Evolutionary conservation across 2,329 filamentous ascomycete genomes (phyloP).

Genomic region (Phyllosticta citribraziliensis): DNA sequence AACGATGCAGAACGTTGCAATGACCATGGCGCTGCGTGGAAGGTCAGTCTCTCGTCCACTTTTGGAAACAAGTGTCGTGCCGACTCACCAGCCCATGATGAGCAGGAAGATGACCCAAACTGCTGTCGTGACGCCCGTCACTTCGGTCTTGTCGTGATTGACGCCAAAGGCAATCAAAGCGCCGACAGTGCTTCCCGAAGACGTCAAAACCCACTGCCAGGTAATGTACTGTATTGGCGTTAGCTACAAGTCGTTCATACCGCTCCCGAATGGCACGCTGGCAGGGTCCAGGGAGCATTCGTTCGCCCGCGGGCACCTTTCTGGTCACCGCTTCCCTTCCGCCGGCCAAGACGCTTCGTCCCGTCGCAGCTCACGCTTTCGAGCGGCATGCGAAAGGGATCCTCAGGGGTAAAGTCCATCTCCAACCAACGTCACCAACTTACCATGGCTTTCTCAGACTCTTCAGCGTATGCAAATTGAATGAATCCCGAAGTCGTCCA

Average conservation of each 20-base stretch:
- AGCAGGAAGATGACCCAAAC: not conserved
- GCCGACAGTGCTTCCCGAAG: not conserved
- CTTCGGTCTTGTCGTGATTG: not conserved
- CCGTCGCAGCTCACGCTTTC: not conserved
- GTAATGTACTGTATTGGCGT: not conserved
- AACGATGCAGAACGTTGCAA: constrained; percentile 11
- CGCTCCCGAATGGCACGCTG: not conserved
- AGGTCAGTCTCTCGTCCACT: not conserved
- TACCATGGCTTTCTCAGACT: not conserved
- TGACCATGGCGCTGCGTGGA: constrained; percentile 12
- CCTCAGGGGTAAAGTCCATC: not conserved
- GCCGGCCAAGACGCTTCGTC: not conserved
- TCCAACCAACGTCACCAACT: not conserved
- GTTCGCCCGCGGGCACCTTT: not conserved
- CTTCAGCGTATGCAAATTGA: not conserved
- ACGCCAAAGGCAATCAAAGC: not conserved
- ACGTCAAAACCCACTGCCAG: not conserved
- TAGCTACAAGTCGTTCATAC: not conserved
- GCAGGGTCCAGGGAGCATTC: not conserved
- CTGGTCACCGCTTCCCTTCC: not conserved
- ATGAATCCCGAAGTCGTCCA: not conserved
- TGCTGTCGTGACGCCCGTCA: not conserved
- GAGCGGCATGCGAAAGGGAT: not conserved
- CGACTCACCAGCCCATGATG: not conserved
- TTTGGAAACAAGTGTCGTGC: not conserved